A percentile compares a stretch with the other conserved stretches of the same genome.
phyloP scores from a whole-genome alignment of 345 rosid species.

The Cochlearia excelsa region DNA sequence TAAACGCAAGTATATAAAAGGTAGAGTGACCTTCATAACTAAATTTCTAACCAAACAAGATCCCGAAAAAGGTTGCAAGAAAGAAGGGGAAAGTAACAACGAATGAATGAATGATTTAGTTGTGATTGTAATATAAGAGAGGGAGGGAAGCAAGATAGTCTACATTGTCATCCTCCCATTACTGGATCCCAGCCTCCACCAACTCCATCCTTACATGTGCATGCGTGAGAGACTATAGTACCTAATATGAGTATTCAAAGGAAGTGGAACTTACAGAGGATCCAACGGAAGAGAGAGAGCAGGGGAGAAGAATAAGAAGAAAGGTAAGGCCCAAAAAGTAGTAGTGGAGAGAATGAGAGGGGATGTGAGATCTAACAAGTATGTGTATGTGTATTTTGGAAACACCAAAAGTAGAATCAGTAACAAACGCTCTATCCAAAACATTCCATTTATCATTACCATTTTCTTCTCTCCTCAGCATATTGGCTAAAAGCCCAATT shows the following conservation, averaged over 20 bases:
- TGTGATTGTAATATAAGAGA: constrained; percentile 11
- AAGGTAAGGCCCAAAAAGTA: not conserved
- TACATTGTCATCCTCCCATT: constrained; percentile 33
- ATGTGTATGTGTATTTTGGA: too few species aligned
- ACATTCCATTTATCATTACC: too few species aligned
- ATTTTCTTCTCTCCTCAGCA: too few species aligned
- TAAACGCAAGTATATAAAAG: too few species aligned
- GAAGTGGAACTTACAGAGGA: constrained; percentile 21
- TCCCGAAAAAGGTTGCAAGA: not conserved
- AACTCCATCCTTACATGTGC: constrained; percentile 7
- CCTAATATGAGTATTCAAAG: too few species aligned
- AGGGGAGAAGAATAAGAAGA: constrained; percentile 15
- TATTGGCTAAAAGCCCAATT: not conserved
- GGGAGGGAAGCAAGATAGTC: constrained; percentile 29
- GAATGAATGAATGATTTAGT: not conserved
- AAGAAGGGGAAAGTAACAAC: not conserved
- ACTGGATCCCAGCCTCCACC: constrained; percentile 22
- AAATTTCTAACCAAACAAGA: not conserved
- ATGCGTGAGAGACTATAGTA: too few species aligned
- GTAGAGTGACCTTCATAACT: too few species aligned
- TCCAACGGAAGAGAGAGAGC: constrained; percentile 23
- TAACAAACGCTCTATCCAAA: too few species aligned
- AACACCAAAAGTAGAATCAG: too few species aligned
- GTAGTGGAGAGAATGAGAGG: not conserved
- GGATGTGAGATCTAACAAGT: not conserved